Evolutionary conservation across 371 early-diverging fungal species (phyloP).

Genomic region (Batkoa obscura): DNA sequence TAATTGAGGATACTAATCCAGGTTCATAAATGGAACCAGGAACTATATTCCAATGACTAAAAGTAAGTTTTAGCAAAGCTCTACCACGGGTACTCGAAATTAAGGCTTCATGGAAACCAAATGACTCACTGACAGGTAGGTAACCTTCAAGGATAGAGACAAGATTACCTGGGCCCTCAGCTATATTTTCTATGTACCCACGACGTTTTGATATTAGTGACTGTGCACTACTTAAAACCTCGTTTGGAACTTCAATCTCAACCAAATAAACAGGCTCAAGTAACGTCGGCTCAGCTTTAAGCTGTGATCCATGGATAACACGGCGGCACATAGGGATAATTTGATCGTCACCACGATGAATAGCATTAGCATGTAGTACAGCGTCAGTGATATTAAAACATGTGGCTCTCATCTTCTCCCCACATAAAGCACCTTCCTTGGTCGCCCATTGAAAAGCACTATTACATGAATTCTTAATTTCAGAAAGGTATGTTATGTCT

Average conservation of each 20-base stretch:
- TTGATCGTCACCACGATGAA: slow-evolving; percentile 99
- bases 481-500: slow-evolving; percentile 95
- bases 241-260: slow-evolving; percentile 92
- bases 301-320: slow-evolving; percentile 51
- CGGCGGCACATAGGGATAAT: slow-evolving; percentile 95
- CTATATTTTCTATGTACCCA: no score
- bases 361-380: slow-evolving; percentile 98
- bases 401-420: slow-evolving; percentile 91
- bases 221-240: slow-evolving; percentile 58
- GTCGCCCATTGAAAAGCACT: slow-evolving; percentile 92
- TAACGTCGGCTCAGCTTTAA: slow-evolving; percentile 44
- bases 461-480: slow-evolving; percentile 96
- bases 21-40: no score
- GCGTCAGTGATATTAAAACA: slow-evolving; percentile 98
- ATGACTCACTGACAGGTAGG: no score
- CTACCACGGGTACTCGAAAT: no score
- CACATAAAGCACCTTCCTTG: slow-evolving; percentile 83
- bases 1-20: no score
- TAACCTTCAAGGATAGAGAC: no score
- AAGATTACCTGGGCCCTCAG: no score
- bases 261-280: slow-evolving; percentile 98
- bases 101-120: no score
- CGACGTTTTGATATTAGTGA: no score
- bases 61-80: no score
- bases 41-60: no score